These are phyloP conservation scores for Rhodomyrtus tomentosa DNA, from an alignment of 345 rosid species.

Conservation along the genomic window DNA sequence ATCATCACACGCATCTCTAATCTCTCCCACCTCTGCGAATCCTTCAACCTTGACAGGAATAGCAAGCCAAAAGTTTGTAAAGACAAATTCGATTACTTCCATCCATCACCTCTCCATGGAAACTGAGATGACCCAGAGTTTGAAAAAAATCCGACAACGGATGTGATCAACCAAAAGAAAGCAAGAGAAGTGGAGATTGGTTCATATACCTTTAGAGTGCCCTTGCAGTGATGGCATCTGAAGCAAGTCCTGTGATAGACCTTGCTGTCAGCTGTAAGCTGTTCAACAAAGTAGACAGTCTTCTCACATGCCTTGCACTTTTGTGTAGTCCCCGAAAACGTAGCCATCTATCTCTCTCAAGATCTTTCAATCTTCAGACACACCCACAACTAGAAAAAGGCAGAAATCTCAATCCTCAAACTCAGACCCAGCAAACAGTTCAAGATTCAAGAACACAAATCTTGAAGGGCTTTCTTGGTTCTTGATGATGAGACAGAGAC, in stretches of 20 bases:
- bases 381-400: not conserved
- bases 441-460: not conserved
- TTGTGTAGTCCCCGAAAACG: slow-evolving; percentile 38
- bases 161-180: not conserved
- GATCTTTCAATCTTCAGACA: not conserved
- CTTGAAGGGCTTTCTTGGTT: not conserved
- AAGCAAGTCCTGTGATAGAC: slow-evolving; percentile 39
- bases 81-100: not conserved
- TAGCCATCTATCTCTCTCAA: slow-evolving; percentile 13
- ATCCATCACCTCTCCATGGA: not conserved
- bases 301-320: slow-evolving; percentile 42
- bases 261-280: slow-evolving; percentile 29
- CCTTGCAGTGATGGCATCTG: slow-evolving; percentile 43
- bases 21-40: not conserved
- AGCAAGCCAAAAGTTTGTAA: not conserved
- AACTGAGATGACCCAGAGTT: not conserved
- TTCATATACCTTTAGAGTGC: slow-evolving; percentile 32
- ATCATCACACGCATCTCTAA: not conserved
- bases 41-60: not conserved
- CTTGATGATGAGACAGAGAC: not conserved
- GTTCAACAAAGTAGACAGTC: slow-evolving; percentile 43
- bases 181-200: not conserved
- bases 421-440: not conserved
- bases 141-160: not conserved
- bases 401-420: not conserved